phyloP scores from a whole-genome alignment of 345 rosid species.

The Nasturtium officinale region DNA sequence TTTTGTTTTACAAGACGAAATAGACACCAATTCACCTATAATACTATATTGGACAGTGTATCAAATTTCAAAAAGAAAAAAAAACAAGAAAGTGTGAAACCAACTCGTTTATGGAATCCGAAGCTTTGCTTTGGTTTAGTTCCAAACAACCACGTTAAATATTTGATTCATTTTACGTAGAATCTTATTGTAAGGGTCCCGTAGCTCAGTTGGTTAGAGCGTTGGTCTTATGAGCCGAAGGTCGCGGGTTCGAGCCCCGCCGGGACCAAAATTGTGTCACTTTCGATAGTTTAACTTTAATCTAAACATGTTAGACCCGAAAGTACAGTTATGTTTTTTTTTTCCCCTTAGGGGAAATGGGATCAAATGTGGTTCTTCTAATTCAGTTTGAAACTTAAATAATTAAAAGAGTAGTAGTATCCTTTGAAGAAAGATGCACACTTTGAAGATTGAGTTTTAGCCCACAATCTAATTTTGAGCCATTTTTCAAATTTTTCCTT shows the following conservation, averaged over 20 bases:
- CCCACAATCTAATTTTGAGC: neutral
- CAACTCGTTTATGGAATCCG: neutral
- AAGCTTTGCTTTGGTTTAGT: too few species aligned
- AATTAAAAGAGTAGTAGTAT: neutral
- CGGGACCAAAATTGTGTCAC: too few species aligned
- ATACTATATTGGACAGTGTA: neutral
- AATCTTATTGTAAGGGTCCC: too few species aligned
- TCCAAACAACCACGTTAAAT: too few species aligned
- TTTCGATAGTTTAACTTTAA: too few species aligned
- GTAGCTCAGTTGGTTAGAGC: slow-evolving; percentile 99
- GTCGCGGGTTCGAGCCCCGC: slow-evolving; percentile 97
- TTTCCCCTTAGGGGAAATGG: too few species aligned
- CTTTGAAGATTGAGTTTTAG: neutral
- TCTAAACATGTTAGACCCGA: neutral
- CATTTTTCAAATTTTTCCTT: neutral
- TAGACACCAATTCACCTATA: neutral
- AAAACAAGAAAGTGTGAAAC: neutral
- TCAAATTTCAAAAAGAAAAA: neutral
- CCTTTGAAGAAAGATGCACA: too few species aligned
- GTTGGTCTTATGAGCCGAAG: slow-evolving; percentile 99
- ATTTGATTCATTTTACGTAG: too few species aligned
- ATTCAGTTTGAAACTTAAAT: neutral
- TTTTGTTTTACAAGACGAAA: too few species aligned
- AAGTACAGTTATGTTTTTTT: too few species aligned
- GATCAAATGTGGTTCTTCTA: neutral